Percentiles rank a stretch among this genome's conserved stretches.
These are phyloP conservation scores for Crotalaria pallida DNA, from an alignment of 306 rosid species.

Conservation along the genomic window DNA sequence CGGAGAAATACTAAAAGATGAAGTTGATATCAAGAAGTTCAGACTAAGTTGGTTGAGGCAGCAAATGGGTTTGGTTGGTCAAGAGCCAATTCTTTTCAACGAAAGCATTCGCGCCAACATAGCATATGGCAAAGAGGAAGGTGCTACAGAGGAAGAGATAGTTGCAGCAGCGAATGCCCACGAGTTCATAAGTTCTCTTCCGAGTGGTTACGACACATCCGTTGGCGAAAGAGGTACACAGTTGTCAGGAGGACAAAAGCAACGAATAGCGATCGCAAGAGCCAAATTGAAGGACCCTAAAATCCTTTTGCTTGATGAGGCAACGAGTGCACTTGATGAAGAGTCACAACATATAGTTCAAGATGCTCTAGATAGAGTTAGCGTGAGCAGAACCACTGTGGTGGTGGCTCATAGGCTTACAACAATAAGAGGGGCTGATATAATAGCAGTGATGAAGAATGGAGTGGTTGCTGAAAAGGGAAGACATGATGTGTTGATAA, in stretches of 20 bases:
- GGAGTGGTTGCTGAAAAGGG: slow-evolving; percentile 77
- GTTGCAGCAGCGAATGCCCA: slow-evolving; percentile 74
- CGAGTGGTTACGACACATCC: slow-evolving; percentile 56
- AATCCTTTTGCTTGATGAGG: slow-evolving; percentile 82
- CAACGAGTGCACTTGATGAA: slow-evolving; percentile 87
- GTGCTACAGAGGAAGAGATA: slow-evolving; percentile 63
- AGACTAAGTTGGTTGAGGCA: too few species aligned
- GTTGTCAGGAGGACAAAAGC: too few species aligned
- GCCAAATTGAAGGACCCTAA: slow-evolving; percentile 74
- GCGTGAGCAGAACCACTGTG: slow-evolving; percentile 69
- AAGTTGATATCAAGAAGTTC: slow-evolving; percentile 40
- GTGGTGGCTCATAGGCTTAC: slow-evolving; percentile 83
- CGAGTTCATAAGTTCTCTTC: slow-evolving; percentile 57
- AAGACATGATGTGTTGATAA: slow-evolving; percentile 61
- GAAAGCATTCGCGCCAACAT: slow-evolving; percentile 73
- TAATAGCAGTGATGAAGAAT: slow-evolving; percentile 65
- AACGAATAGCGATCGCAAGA: slow-evolving; percentile 81
- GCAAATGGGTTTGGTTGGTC: slow-evolving; percentile 88
- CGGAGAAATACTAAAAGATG: slow-evolving; percentile 57
- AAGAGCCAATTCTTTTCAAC: slow-evolving; percentile 84
- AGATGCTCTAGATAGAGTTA: slow-evolving; percentile 75
- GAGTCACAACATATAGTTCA: slow-evolving; percentile 81
- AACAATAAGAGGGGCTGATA: slow-evolving; percentile 76
- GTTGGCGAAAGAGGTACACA: too few species aligned
- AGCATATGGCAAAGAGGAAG: slow-evolving; percentile 62